Percentiles rank a stretch among this genome's conserved stretches.
phyloP scores from a whole-genome alignment of 768 basidiomycete species.

The Termitomyces sp. region DNA sequence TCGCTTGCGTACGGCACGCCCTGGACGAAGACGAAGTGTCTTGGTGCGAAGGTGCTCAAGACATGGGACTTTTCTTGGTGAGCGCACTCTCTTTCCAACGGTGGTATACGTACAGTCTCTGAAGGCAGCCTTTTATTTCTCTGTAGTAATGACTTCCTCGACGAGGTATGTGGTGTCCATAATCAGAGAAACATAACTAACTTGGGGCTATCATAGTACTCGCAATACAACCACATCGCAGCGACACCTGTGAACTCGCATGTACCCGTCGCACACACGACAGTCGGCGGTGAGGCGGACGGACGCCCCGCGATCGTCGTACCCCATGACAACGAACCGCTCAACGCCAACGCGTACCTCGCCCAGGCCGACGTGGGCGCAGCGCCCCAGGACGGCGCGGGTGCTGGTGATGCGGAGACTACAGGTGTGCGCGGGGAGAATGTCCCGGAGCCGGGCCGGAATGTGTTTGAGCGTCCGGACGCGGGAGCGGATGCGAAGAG shows the following conservation, averaged over 20 bases:
- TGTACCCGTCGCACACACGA: conserved; percentile 34
- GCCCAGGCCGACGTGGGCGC: conserved; percentile 2
- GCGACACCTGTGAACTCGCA: conserved; percentile 34
- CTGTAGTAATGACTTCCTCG: conserved; percentile 59
- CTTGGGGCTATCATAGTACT: conserved; percentile 36
- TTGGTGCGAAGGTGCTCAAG: conserved; percentile 76
- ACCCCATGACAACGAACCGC: conserved; percentile 20
- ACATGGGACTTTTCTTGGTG: conserved; percentile 97
- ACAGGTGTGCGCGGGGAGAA: conserved; percentile 36
- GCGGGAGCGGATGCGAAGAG: conserved; percentile 40
- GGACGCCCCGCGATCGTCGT: conserved; percentile 53
- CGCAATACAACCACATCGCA: conserved; percentile 39
- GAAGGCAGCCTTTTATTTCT: not conserved
- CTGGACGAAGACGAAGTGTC: conserved; percentile 83
- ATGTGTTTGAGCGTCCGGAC: conserved; percentile 57
- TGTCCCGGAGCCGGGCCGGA: conserved; percentile 66
- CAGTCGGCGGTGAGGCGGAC: conserved; percentile 46
- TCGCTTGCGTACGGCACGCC: conserved; percentile 78
- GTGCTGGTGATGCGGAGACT: conserved; percentile 13
- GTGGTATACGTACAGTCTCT: not conserved
- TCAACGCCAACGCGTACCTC: conserved; percentile 1
- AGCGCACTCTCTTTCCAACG: conserved; percentile 11
- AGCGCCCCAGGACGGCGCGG: conserved; percentile 2
- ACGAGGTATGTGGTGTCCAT: conserved; percentile 44
- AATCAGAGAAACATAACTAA: not conserved